Evolutionary conservation across 169 alveolate species (phyloP), one percentile per base, ranked within the genome.

Genomic region (Plasmodium fragile): DNA sequence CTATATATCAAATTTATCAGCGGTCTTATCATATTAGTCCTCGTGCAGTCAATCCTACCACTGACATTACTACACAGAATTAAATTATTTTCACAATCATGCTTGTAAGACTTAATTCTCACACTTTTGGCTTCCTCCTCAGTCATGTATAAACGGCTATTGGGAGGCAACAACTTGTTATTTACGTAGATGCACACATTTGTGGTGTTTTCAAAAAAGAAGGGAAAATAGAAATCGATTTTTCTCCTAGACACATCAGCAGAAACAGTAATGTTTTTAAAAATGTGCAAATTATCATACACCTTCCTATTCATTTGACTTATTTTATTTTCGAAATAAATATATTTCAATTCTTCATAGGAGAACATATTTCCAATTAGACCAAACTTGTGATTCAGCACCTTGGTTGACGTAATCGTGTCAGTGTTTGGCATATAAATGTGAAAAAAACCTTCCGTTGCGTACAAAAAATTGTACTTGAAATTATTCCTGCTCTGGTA

Each of bases 161-260:
- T 90, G 65, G 95, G 94, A 7, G 97, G 97, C 18, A 95, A 83
- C 13, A 95, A 75, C 52, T 81, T 92, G n/a, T 92, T 94, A 39
- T 95, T 95, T 36, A 92, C 77, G n/a, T 90, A 93, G 5, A 95
- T 81, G 4, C 96, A 84, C 22, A 93, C 96, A 59, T 95, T 93
- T 45, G 97, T 93, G 1, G 94, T 91, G 70, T 95, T 95, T 72
- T 95, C 97, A 69, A 95, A 93, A 85, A 95, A 95, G 39, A 92
- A 95, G 36, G 97, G 97, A 22, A 92, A 92, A 81, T 92, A 95
- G 70, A 95, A 83, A 18, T 95, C 94, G 13, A 95, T 92, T 87
- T 90, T 85, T 69, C 97, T 72, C 52, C 97, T 85, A 69, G 95
- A 93, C n/a, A 95, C 96, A 45, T 95, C 96, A 18, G 97, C 96